Base-by-base conservation (phyloP, 768 basidiomycete species). In the Boletus sensibilis region DNA sequence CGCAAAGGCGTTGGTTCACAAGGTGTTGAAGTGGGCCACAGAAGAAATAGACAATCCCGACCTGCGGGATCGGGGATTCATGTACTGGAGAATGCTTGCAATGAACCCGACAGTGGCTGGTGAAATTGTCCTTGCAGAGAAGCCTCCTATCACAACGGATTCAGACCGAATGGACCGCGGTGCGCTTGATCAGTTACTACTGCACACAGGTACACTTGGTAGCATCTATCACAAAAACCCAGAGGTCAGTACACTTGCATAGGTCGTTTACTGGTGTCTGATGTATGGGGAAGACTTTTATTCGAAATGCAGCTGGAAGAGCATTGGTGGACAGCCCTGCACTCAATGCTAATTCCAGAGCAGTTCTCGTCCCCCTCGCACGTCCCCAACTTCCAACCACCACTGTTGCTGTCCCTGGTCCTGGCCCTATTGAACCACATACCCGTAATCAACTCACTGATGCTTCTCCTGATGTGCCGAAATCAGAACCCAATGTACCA, bases 161-260 rank as follows among this genome's bases (percentile, higher is more conserved):
- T 92, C 94, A 4, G 97, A 99, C 67, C 79, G 93, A 52, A 97
- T 99, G 93, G 96, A 98, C 65, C 85, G 95, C 64, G 93, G 94
- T 18, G 90, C 95, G 47, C 82, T 99, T 40, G 97, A 99, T 74
- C 95, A 98, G 65, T 79, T 99, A 13, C 74, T 99, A 41, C 74
- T 99, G 33, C 94, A 98, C 71, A 94, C 96, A 0, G 96, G 92
- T 6, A 94, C 92, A 13, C 75, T 98, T 29, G 90, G 94, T 27
- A 95, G 93, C 57, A 96, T 99, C 56, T 99, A 98, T 73, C 96
- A 98, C 78, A 97, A 98, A 76, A 94, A 94, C 64, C 95, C 95
- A 16, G 92, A 96, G 81, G 92, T 90, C 42, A 61, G 77, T 62
- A 42, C 33, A 51, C 6, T 40, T 42, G 10, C 10, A 31, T 49